Evolutionary conservation across 257 asterid genomes (phyloP).

Genomic region (Solanum clarkiae): DNA sequence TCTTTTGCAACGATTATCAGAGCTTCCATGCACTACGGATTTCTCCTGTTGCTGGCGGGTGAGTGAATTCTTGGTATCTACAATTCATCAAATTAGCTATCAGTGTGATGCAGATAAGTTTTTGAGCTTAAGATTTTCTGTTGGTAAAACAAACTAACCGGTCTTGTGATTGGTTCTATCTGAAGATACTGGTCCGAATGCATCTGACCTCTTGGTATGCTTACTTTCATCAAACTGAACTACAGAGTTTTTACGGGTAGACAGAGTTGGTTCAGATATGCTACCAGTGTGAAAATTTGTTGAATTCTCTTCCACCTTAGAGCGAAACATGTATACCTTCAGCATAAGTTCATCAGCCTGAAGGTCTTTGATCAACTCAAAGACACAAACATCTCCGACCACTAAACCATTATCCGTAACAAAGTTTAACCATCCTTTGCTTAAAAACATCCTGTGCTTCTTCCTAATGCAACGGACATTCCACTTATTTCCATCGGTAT

Average conservation of each 20-base stretch:
- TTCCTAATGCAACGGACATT: not conserved
- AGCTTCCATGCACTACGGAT: not conserved
- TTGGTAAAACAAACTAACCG: not conserved
- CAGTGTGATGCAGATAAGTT: not conserved
- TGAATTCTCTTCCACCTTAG: not conserved
- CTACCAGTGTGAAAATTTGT: not conserved
- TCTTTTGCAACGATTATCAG: not conserved
- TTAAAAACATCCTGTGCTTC: not conserved
- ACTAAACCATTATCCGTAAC: not conserved
- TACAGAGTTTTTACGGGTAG: not conserved
- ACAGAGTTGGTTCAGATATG: not conserved
- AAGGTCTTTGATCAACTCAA: not conserved
- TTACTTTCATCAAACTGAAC: not conserved
- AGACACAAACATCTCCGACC: slow-evolving; percentile 2
- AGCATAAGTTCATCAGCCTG: not conserved
- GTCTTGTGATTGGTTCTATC: not conserved
- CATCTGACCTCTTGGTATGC: not conserved
- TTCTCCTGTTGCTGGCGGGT: not conserved
- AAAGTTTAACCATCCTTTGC: not conserved
- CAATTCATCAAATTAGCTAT: not conserved
- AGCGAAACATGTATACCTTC: not conserved
- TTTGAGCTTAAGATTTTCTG: not conserved
- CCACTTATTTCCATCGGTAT: not conserved
- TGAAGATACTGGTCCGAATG: not conserved
- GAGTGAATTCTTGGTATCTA: not conserved